Percentiles rank a stretch among this genome's conserved stretches.
Conservation (phyloP, 148 eudicot genomes). For the Tetragonia tetragonoides region DNA sequence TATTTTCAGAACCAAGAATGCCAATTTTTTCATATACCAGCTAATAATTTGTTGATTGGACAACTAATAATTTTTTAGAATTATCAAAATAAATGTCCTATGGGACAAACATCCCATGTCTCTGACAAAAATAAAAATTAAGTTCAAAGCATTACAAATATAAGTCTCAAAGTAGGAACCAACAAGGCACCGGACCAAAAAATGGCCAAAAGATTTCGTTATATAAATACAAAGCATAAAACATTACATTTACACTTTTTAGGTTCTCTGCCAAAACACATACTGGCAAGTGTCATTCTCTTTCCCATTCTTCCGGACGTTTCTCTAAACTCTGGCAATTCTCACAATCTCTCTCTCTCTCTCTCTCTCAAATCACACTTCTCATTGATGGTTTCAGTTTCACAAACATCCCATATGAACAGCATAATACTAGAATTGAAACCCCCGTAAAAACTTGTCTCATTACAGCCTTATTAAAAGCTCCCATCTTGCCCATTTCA, state of each 20-base stretch:
- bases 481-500: conserved; percentile 12
- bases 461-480: not conserved
- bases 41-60: no score
- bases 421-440: conserved; percentile 5
- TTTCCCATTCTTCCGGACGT: conserved; percentile 22
- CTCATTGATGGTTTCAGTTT: conserved; percentile 13
- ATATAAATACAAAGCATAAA: not conserved
- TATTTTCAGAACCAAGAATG: no score
- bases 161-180: no score
- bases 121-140: no score
- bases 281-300: conserved; percentile 25
- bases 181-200: no score
- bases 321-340: conserved; percentile 6
- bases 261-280: conserved; percentile 10
- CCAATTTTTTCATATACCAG: no score
- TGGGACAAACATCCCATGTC: no score
- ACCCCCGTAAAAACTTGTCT: conserved; percentile 6
- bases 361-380: not conserved
- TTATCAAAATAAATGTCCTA: no score
- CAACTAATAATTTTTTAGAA: no score
- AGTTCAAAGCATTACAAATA: no score
- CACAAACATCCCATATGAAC: conserved; percentile 8
- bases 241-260: not conserved
- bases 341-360: not conserved
- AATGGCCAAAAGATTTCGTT: no score